These are phyloP conservation scores for Fusarium sp. DNA, from an alignment of 2,329 filamentous ascomycete genomes.

Conservation along the genomic window DNA sequence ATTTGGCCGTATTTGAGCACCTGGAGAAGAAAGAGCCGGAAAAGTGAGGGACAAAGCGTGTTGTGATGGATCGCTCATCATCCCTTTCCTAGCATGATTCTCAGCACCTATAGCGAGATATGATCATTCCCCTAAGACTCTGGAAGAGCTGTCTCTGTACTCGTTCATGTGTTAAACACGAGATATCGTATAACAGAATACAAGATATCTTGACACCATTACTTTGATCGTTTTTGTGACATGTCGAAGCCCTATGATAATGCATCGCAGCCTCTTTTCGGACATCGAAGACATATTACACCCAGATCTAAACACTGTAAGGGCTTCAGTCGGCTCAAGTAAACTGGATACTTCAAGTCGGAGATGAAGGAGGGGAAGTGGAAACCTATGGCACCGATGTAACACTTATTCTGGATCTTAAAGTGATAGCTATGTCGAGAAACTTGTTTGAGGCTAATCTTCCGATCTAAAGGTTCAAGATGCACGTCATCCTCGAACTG, in stretches of 20 bases:
- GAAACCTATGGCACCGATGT: slow-evolving; percentile 5
- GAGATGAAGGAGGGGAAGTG: background rate
- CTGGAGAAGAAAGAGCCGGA: background rate
- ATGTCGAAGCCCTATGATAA: background rate
- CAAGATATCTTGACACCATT: too few species aligned
- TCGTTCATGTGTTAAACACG: too few species aligned
- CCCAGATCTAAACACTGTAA: background rate
- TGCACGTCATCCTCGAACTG: slow-evolving; percentile 22
- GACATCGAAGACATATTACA: slow-evolving; percentile 7
- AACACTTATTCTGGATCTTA: background rate
- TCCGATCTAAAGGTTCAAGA: background rate
- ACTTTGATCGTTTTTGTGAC: background rate
- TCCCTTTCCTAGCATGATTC: background rate
- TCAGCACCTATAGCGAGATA: background rate
- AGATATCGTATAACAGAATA: background rate
- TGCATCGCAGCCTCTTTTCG: slow-evolving; percentile 2
- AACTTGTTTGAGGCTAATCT: background rate
- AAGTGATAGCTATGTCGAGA: background rate
- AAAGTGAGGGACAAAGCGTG: too few species aligned
- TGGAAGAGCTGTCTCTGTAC: background rate
- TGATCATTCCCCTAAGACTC: background rate
- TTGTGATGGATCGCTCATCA: background rate
- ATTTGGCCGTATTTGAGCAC: background rate
- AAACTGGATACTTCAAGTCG: slow-evolving; percentile 1
- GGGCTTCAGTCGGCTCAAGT: slow-evolving; percentile 13